Evolutionary conservation across 2,329 filamentous ascomycete species (phyloP).

Genomic region (Fusarium proliferatum): DNA sequence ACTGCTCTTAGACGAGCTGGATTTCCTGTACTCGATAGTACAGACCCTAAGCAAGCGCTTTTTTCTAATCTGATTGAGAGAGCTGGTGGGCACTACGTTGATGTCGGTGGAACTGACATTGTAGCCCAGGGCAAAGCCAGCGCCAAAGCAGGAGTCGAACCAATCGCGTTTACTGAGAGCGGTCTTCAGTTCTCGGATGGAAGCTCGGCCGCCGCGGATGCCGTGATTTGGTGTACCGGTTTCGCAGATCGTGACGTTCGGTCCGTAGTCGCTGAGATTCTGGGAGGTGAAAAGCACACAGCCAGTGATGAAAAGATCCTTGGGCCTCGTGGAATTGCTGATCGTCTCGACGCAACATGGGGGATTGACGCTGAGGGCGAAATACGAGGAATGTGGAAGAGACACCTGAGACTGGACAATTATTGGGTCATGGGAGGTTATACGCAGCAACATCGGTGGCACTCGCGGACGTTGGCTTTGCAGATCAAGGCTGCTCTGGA

Average conservation of each 20-base stretch:
- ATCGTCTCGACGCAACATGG: constrained; percentile 19
- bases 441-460: constrained; percentile 31
- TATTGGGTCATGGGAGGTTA: constrained; percentile 34
- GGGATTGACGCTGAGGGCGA: constrained; percentile 29
- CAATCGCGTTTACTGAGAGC: neutral
- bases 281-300: neutral
- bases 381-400: constrained; percentile 37
- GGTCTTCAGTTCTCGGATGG: constrained; percentile 25
- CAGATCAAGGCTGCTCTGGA: constrained; percentile 34
- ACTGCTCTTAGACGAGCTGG: neutral
- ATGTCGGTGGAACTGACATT: constrained; percentile 10
- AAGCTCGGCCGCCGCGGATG: constrained; percentile 1
- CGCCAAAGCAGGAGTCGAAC: constrained; percentile 11
- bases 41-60: neutral
- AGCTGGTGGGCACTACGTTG: constrained; percentile 24
- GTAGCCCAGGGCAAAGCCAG: constrained; percentile 4
- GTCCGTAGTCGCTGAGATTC: neutral
- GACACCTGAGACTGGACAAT: constrained; percentile 20
- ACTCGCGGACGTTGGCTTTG: constrained; percentile 27
- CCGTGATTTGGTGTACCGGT: constrained; percentile 29
- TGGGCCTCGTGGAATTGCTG: neutral
- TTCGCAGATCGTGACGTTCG: constrained; percentile 24
- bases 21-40: constrained; percentile 18
- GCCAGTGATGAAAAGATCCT: neutral
- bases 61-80: constrained; percentile 22